Base-by-base conservation (phyloP, 2,329 filamentous ascomycete species). In the Aureobasidium namibiae region DNA sequence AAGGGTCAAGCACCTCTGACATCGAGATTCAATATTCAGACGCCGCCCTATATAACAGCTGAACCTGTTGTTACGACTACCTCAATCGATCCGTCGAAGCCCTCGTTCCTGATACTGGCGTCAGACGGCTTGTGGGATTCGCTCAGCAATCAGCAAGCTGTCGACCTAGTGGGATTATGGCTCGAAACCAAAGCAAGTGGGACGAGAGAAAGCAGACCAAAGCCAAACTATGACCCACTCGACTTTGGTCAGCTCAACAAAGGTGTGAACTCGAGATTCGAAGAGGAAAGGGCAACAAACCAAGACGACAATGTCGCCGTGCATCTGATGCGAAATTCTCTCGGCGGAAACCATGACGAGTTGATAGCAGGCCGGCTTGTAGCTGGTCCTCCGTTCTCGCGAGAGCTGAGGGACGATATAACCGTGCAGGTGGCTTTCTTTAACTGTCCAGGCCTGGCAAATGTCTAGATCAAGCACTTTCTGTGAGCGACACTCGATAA, bases 21-120 rank as follows among this genome's bases (percentile, higher is more conserved):
- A 0, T 78, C 80, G 2, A 71, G 75, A 14, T 69, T 65, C 16
- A 70, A 63, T 60, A 65, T 64, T 66, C 69, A 74, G 54, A 81
- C 83, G 0, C 85, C 84, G 3, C 86, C 87, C 0, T 89, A 89
- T 69, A 71, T 89, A 64, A 88, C 82, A 0, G 86, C 85, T 0
- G 79, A 84, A 65, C 86, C 86, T 0, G 83, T 84, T 33, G 74
- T 89, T 26, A 84, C 79, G 1, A 83, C 80, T 3, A 81, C 78
- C 0, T 70, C 73, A 33, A 72, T 88, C 6, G 67, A 67, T 1
- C 65, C 63, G 29, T 64, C 64, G 46, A 34, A 31, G 0, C 72
- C 74, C 23, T 78, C 81, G 52, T 89, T 89, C 65, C 69, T 88
- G 54, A 85, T 89, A 62, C 74, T 89, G 63, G 86, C 84, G 0